Percentiles rank a stretch among this genome's conserved stretches.
Conservation (phyloP, 73 alveolate species). For the Symbiodinium natans region DNA sequence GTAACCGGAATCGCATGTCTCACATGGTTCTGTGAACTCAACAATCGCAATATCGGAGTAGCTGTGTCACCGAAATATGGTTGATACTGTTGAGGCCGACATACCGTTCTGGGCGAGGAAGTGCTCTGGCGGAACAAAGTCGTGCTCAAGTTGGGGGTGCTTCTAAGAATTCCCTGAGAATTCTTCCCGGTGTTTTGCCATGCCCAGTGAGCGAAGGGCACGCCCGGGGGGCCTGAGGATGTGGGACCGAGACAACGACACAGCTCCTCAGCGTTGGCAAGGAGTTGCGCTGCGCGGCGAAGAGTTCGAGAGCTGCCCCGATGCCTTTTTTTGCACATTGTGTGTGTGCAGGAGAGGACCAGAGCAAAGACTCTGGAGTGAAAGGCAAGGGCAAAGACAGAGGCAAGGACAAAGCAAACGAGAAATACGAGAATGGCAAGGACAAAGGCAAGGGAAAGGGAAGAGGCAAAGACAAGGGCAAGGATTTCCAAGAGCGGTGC, state of each 20-base stretch:
- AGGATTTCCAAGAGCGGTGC: neutral
- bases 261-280: neutral
- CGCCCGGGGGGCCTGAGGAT: neutral
- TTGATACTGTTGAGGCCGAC: neutral
- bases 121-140: neutral
- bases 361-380: neutral
- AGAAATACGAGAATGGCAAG: neutral
- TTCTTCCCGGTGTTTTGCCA: too few relatives aligned
- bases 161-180: too few relatives aligned
- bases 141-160: neutral
- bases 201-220: too few relatives aligned
- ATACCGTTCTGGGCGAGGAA: slow-evolving; percentile 12
- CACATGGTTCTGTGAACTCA: too few relatives aligned
- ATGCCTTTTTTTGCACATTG: too few relatives aligned
- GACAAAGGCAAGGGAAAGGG: slow-evolving; percentile 8
- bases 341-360: neutral
- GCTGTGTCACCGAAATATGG: too few relatives aligned
- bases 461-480: neutral
- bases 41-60: too few relatives aligned
- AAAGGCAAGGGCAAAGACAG: neutral
- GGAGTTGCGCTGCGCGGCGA: neutral
- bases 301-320: neutral
- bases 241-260: neutral
- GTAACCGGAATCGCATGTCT: too few relatives aligned
- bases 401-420: neutral